These are phyloP conservation scores for Ochromonadaceae sp. DNA, from an alignment of 352 stramenopile genomes.

Conservation along the genomic window DNA sequence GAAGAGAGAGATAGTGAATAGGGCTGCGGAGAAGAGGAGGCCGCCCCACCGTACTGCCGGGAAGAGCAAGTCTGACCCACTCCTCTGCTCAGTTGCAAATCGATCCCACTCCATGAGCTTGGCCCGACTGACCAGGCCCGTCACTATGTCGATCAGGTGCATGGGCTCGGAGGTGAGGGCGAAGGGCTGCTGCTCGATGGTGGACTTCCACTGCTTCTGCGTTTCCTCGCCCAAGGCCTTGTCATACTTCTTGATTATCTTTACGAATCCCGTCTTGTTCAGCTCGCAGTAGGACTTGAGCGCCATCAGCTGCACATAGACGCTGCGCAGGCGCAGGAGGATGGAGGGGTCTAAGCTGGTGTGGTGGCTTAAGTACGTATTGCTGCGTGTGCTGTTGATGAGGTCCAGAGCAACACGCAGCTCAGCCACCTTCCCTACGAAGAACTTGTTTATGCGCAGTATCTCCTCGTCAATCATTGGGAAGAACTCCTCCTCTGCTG, in stretches of 20 bases:
- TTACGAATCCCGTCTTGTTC: slow-evolving; percentile 70
- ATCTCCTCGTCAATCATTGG: slow-evolving; percentile 21
- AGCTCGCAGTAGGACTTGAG: slow-evolving; percentile 70
- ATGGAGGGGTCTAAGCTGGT: slow-evolving; percentile 30
- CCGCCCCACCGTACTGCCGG: slow-evolving; percentile 11
- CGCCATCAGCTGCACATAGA: slow-evolving; percentile 68
- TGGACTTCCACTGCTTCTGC: slow-evolving; percentile 13
- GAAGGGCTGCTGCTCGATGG: slow-evolving; percentile 10
- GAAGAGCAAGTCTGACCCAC: slow-evolving; percentile 19
- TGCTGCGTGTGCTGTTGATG: not conserved
- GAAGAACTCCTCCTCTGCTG: slow-evolving; percentile 18
- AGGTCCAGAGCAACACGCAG: not conserved
- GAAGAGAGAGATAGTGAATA: slow-evolving; percentile 18
- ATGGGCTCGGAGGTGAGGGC: slow-evolving; percentile 52
- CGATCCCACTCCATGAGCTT: slow-evolving; percentile 18
- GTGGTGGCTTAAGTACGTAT: slow-evolving; percentile 14
- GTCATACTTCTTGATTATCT: slow-evolving; percentile 86
- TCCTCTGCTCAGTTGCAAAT: slow-evolving; percentile 18
- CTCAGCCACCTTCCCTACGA: slow-evolving; percentile 18
- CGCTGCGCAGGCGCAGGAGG: slow-evolving; percentile 54
- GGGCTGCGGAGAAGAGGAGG: slow-evolving; percentile 16
- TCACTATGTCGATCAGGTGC: slow-evolving; percentile 50
- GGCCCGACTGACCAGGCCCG: slow-evolving; percentile 22
- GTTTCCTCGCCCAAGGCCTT: slow-evolving; percentile 50
- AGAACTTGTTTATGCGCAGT: slow-evolving; percentile 22